Base-by-base conservation (phyloP, 2,329 filamentous ascomycete species). In the Cadophora sp. region DNA sequence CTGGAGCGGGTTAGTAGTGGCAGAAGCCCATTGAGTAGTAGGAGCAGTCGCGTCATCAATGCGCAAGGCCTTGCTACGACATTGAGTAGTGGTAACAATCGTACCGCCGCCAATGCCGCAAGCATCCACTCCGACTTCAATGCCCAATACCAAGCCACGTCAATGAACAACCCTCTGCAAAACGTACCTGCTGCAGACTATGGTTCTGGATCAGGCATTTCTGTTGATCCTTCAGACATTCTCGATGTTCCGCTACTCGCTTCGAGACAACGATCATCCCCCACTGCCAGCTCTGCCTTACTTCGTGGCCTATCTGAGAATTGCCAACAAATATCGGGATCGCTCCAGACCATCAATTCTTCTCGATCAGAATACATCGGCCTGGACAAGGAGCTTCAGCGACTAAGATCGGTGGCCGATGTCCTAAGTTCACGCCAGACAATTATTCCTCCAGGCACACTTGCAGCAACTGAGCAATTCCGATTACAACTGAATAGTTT, bases 221-320 rank as follows among this genome's bases (percentile, higher is more conserved):
- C 48, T 6, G 64, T 67, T 16, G 64, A 69, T 66, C 62, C 68
- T 50, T 67, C 55, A 58, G 68, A 69, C 50, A 50, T 50, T n/a
- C 50, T 59, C 37, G 63, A 56, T 50, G 46, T 60, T 26, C 64
- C 37, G 60, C 53, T 61, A n/a, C 34, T 26, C 22, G n/a, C 63
- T 40, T 40, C 53, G n/a, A 58, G 14, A 12, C 40, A 51, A 34
- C 31, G 26, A 27, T 14, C 29, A 55, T 55, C 50, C 19, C 22
- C 19, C 27, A 12, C 50, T 26, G 53, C 37, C 9, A 55, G 48
- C 48, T 37, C 61, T 4, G 14, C 55, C 1, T 24, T 56, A 26
- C 37, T 62, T 43, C 27, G 27, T 55, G 40, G n/a, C 24, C 60
- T 67, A 14, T 51, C 50, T 7, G 27, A 63, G 12, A 26, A 14